phyloP scores from a whole-genome alignment of 139 green algal genomes.

The Chlorella sp. region DNA sequence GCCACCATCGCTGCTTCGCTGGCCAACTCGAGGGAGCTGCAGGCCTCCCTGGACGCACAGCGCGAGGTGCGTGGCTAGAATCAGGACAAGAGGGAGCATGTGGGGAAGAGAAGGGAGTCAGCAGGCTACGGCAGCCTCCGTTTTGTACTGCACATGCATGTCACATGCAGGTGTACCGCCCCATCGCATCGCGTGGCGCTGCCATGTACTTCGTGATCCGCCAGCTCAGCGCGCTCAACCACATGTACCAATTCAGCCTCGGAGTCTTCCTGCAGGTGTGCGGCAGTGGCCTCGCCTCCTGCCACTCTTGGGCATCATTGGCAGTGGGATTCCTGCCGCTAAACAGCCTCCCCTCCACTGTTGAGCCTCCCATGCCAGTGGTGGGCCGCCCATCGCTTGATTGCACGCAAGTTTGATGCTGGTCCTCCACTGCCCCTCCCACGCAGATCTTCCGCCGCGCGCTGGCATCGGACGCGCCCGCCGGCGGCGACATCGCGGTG shows the following conservation, averaged over 20 bases:
- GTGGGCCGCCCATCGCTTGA: too few species aligned
- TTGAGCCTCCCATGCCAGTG: too few species aligned
- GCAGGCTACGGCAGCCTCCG: not conserved
- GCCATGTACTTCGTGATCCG: conserved; percentile 63
- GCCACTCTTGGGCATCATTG: too few species aligned
- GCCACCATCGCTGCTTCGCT: conserved; percentile 47
- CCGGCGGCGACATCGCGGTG: conserved; percentile 22
- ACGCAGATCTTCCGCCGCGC: not conserved
- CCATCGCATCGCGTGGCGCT: conserved; percentile 47
- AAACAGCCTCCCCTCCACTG: too few species aligned
- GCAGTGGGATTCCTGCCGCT: too few species aligned
- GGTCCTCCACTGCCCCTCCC: too few species aligned
- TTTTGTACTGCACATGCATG: not conserved
- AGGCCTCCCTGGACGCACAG: conserved; percentile 57
- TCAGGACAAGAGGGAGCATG: too few species aligned
- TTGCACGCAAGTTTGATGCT: too few species aligned
- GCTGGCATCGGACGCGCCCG: not conserved
- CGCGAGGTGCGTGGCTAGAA: too few species aligned
- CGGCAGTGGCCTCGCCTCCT: too few species aligned
- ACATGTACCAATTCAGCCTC: conserved; percentile 75
- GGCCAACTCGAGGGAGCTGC: conserved; percentile 41
- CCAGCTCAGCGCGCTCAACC: conserved; percentile 53
- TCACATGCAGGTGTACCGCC: conserved; percentile 16
- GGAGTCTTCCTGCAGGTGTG: conserved; percentile 35
- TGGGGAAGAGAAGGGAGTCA: conserved; percentile 38